Evolutionary conservation across 2,329 filamentous ascomycete species (phyloP).

Genomic region (Talaromyces sp.): DNA sequence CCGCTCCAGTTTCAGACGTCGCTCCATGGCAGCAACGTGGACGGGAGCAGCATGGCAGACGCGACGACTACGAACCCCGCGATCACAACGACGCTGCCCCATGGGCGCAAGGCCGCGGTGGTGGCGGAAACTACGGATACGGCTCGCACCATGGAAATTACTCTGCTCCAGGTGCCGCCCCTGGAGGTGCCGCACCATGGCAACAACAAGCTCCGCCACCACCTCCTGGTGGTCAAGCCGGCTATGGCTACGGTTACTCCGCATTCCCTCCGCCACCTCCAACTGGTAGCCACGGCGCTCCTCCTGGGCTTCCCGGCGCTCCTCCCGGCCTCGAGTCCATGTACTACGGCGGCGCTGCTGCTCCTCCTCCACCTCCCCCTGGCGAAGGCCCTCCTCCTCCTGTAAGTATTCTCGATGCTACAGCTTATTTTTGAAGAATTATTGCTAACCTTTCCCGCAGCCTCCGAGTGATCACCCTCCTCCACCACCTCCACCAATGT

Average conservation of each 20-base stretch:
- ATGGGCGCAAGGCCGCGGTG: slow-evolving; percentile 45
- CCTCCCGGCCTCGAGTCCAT: slow-evolving; percentile 45
- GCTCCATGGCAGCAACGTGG: slow-evolving; percentile 70
- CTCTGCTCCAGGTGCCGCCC: slow-evolving; percentile 46
- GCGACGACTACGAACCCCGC: slow-evolving; percentile 47
- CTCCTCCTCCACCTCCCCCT: slow-evolving; percentile 44
- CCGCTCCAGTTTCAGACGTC: slow-evolving; percentile 61
- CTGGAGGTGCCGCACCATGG: slow-evolving; percentile 59
- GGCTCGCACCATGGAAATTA: slow-evolving; percentile 39
- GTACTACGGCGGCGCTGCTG: slow-evolving; percentile 39
- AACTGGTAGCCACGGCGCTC: slow-evolving; percentile 51
- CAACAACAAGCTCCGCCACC: slow-evolving; percentile 52
- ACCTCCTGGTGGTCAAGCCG: slow-evolving; percentile 41
- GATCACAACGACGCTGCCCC: slow-evolving; percentile 40
- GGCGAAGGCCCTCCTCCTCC: slow-evolving; percentile 45
- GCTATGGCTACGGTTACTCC: slow-evolving; percentile 60
- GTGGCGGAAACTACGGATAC: slow-evolving; percentile 46
- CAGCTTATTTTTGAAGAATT: background rate
- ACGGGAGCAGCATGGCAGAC: slow-evolving; percentile 54
- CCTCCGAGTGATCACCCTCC: slow-evolving; percentile 59
- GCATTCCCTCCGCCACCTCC: slow-evolving; percentile 46
- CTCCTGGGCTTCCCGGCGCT: slow-evolving; percentile 45
- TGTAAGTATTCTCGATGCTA: slow-evolving; percentile 29
- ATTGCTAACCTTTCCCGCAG: slow-evolving; percentile 29
- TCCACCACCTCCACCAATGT: slow-evolving; percentile 58